These are phyloP conservation scores for Pogostemon cablin DNA, from an alignment of 257 asterid species.

Conservation along the genomic window DNA sequence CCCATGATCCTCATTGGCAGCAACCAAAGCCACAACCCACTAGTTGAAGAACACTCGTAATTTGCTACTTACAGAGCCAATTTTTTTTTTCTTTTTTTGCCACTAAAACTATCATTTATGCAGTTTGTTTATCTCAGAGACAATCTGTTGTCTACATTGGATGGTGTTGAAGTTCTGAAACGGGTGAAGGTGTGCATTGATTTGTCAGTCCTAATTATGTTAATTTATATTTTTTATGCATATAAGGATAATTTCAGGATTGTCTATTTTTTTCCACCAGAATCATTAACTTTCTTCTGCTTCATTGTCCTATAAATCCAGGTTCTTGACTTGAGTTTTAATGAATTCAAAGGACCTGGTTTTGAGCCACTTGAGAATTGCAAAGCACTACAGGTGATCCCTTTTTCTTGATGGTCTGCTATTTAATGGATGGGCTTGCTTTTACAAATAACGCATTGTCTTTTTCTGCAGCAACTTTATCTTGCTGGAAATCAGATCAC, in stretches of 20 bases:
- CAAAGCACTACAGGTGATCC: constrained; percentile 83
- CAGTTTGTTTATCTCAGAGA: constrained; percentile 99
- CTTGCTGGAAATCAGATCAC: constrained; percentile 98
- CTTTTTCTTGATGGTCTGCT: constrained; percentile 25
- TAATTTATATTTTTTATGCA: constrained; percentile 19
- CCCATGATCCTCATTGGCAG: constrained; percentile 15
- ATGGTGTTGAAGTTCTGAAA: constrained; percentile 85
- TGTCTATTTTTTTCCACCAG: constrained; percentile 26
- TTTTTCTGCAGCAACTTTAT: constrained; percentile 85
- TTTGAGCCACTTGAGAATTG: constrained; percentile 96
- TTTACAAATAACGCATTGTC: constrained; percentile 25
- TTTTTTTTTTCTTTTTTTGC: constrained; percentile 3
- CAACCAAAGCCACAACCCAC: background rate
- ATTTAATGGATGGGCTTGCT: constrained; percentile 8
- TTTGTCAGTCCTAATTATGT: constrained; percentile 29
- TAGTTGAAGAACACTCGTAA: constrained; percentile 23
- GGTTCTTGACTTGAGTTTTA: constrained; percentile 99
- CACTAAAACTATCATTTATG: constrained; percentile 34
- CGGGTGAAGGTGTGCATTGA: constrained; percentile 79
- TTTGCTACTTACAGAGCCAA: constrained; percentile 21
- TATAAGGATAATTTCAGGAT: constrained; percentile 20
- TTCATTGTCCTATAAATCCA: constrained; percentile 39
- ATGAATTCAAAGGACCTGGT: constrained; percentile 98
- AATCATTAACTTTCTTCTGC: constrained; percentile 18
- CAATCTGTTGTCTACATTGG: constrained; percentile 86